Conservation (phyloP, 2,329 filamentous ascomycete species). For the Lachnellula hyalina region DNA sequence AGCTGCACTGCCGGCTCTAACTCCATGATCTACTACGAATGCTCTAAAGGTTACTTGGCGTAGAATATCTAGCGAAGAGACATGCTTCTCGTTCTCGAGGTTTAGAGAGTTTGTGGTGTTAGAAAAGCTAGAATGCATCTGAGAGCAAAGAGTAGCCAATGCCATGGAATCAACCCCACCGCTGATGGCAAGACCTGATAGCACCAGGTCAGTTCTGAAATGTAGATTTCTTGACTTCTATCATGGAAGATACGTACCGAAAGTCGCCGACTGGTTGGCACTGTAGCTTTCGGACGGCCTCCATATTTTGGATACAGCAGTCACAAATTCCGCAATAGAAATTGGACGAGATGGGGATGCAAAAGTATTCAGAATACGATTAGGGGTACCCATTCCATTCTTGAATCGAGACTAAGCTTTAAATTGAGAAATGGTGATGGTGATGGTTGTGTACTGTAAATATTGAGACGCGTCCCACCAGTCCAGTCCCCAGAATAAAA, state of each 20-base stretch:
- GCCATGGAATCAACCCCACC: constrained; percentile 99
- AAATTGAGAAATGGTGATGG: neutral
- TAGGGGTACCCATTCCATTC: constrained; percentile 36
- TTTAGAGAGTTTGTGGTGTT: neutral
- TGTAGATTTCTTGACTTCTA: neutral
- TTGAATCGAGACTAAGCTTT: neutral
- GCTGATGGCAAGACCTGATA: constrained; percentile 70
- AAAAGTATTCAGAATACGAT: neutral
- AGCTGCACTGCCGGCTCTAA: constrained; percentile 45
- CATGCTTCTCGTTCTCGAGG: neutral
- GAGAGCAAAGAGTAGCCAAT: constrained; percentile 66
- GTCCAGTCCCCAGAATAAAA: constrained; percentile 4
- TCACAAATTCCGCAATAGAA: neutral
- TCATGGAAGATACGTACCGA: constrained; percentile 7
- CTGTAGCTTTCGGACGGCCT: neutral
- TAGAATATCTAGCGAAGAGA: constrained; percentile 34
- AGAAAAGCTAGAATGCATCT: constrained; percentile 27
- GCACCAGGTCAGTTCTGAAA: neutral
- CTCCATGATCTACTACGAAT: constrained; percentile 52
- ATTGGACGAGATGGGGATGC: neutral
- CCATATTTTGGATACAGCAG: constrained; percentile 1
- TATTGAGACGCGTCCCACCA: neutral
- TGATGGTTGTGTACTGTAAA: neutral
- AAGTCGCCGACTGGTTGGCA: neutral
- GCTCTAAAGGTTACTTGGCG: constrained; percentile 43